phyloP scores from a whole-genome alignment of 139 green algal species.

The Zygnema cylindricum region DNA sequence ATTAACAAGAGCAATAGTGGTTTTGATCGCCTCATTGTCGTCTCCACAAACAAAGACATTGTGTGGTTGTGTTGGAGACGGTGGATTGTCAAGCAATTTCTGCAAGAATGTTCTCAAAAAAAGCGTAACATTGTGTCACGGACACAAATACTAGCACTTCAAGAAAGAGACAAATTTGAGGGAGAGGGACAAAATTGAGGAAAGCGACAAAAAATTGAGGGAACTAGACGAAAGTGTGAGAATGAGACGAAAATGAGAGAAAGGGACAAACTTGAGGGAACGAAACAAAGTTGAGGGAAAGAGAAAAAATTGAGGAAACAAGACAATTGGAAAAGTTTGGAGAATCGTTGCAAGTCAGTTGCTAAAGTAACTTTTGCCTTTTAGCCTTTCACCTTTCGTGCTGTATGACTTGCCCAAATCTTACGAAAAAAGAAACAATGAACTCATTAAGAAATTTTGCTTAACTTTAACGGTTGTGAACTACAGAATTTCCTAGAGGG shows the following conservation, averaged over 20 bases:
- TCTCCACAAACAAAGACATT: neutral
- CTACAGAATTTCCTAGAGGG: too few relatives aligned
- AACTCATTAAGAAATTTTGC: too few relatives aligned
- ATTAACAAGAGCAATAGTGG: neutral
- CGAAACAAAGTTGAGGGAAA: neutral
- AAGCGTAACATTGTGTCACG: neutral
- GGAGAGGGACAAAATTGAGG: too few relatives aligned
- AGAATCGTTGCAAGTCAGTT: too few relatives aligned
- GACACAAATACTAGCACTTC: too few relatives aligned
- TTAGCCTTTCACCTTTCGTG: too few relatives aligned
- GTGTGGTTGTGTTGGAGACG: neutral
- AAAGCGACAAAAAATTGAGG: neutral
- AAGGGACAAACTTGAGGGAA: neutral
- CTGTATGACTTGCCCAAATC: too few relatives aligned
- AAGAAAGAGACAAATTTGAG: too few relatives aligned
- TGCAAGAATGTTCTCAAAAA: neutral
- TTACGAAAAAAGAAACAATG: too few relatives aligned
- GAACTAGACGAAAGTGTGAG: neutral
- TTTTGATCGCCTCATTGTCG: neutral
- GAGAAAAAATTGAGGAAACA: neutral
- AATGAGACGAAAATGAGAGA: neutral
- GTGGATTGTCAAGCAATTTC: neutral
- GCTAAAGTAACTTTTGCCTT: too few relatives aligned
- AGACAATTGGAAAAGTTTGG: too few relatives aligned
- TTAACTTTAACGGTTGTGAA: too few relatives aligned